Evolutionary conservation across 192 early-diverging fungal genomes (phyloP).

Genomic region (Mortierella antarctica): DNA sequence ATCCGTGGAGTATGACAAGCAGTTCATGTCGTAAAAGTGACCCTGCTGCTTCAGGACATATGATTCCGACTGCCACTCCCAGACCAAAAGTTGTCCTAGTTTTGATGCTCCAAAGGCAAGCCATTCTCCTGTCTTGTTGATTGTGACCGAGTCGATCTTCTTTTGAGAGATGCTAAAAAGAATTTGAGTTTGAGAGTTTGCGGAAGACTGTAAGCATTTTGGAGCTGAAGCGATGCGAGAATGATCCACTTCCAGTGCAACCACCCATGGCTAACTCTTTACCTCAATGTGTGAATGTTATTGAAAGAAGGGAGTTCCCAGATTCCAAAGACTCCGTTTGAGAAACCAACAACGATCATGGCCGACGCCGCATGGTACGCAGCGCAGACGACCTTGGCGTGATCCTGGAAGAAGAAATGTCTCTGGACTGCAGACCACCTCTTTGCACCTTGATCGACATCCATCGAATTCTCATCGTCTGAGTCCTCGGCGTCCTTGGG

Average conservation of each 20-base stretch:
- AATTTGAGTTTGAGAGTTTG: not conserved
- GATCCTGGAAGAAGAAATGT: conserved; percentile 86
- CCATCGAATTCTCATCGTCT: conserved; percentile 69
- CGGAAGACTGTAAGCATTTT: not conserved
- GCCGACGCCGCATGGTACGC: conserved; percentile 78
- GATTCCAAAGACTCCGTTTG: conserved; percentile 95
- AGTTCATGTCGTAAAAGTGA: conserved; percentile 94
- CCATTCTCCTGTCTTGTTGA: conserved; percentile 97
- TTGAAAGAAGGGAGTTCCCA: conserved; percentile 97
- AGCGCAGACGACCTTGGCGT: conserved; percentile 81
- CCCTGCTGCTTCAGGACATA: conserved; percentile 99
- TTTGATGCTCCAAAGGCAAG: conserved; percentile 92
- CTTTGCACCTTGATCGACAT: conserved; percentile 44
- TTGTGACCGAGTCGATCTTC: conserved; percentile 87
- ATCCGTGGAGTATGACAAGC: conserved; percentile 88
- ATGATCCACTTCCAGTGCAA: not conserved
- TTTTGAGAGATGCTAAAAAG: conserved; percentile 89
- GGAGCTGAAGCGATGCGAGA: not conserved
- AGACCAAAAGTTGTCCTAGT: conserved; percentile 96
- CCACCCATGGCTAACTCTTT: conserved; percentile 9
- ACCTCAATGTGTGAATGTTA: conserved; percentile 95
- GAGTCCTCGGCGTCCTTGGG: conserved; percentile 61
- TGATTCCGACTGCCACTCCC: conserved; percentile 99
- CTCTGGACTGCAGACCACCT: conserved; percentile 68
- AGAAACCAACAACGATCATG: conserved; percentile 91